Percentiles rank a stretch among this genome's conserved stretches.
These are phyloP conservation scores for Gloeophyllum trabeum DNA, from an alignment of 768 basidiomycete genomes.

Conservation along the genomic window DNA sequence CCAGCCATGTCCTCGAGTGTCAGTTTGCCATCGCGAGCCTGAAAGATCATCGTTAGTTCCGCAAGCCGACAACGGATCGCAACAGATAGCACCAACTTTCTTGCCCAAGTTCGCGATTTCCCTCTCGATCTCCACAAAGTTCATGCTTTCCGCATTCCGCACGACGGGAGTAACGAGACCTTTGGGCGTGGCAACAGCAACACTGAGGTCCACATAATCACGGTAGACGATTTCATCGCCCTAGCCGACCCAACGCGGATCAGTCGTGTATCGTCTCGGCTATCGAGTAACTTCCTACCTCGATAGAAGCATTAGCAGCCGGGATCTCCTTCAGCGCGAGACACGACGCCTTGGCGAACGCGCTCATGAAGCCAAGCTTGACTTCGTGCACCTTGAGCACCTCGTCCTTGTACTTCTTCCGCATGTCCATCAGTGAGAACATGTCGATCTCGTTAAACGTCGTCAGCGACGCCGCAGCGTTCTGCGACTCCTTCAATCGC, in stretches of 20 bases:
- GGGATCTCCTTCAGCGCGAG: slow-evolving; percentile 89
- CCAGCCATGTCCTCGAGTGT: slow-evolving; percentile 98
- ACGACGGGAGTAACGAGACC: slow-evolving; percentile 95
- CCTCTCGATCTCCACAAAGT: slow-evolving; percentile 84
- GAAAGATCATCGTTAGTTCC: not conserved
- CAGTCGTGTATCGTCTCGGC: slow-evolving; percentile 18
- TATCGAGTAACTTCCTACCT: slow-evolving; percentile 18
- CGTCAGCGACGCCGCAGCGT: slow-evolving; percentile 90
- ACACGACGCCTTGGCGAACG: slow-evolving; percentile 80
- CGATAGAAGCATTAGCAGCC: slow-evolving; percentile 88
- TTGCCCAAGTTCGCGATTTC: slow-evolving; percentile 86
- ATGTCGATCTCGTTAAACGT: slow-evolving; percentile 99
- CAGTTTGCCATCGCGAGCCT: slow-evolving; percentile 87
- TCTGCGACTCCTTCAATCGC: slow-evolving; percentile 96
- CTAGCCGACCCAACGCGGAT: slow-evolving; percentile 1
- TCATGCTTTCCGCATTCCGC: slow-evolving; percentile 79
- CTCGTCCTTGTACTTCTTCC: slow-evolving; percentile 87
- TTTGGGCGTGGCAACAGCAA: slow-evolving; percentile 96
- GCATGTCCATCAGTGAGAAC: slow-evolving; percentile 90
- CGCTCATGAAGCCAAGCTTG: slow-evolving; percentile 98
- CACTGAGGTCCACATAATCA: slow-evolving; percentile 88
- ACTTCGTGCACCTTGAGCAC: slow-evolving; percentile 87
- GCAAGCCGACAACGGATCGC: not conserved
- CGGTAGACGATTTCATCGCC: slow-evolving; percentile 89
- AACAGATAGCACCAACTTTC: slow-evolving; percentile 40